Evolutionary conservation across 2,329 filamentous ascomycete species (phyloP).

Genomic region (Venturia asperata): DNA sequence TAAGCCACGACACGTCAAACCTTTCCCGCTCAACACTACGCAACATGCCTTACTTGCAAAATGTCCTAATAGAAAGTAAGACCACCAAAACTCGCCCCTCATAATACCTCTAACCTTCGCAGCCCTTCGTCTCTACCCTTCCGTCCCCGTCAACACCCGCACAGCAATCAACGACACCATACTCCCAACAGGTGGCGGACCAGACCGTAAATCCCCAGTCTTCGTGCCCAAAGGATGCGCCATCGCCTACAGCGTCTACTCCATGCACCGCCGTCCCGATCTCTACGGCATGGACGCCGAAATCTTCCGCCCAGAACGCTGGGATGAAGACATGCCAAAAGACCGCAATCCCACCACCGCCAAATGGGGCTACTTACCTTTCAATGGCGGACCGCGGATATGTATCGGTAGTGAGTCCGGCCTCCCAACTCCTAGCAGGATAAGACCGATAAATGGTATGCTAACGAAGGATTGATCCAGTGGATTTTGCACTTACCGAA

Average conservation of each 20-base stretch:
- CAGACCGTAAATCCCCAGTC: constrained; percentile 39
- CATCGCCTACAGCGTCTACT: constrained; percentile 40
- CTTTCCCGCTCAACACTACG: constrained; percentile 62
- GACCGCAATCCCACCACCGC: constrained; percentile 17
- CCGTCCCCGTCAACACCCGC: constrained; percentile 45
- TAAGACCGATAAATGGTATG: neutral
- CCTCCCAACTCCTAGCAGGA: neutral
- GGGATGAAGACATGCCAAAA: constrained; percentile 44
- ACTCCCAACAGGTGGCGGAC: constrained; percentile 40
- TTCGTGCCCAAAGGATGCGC: constrained; percentile 39
- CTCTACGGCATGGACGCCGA: constrained; percentile 41
- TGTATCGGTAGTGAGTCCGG: constrained; percentile 44
- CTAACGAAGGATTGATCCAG: neutral
- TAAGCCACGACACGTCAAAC: constrained; percentile 33
- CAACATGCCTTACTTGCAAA: constrained; percentile 76
- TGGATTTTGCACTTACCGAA: constrained; percentile 42
- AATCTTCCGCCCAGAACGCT: constrained; percentile 43
- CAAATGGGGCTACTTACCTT: constrained; percentile 42
- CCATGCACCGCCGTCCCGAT: constrained; percentile 44
- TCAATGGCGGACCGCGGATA: constrained; percentile 43
- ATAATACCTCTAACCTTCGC: neutral
- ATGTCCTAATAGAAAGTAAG: constrained; percentile 52
- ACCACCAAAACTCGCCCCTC: constrained; percentile 4
- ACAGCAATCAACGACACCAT: constrained; percentile 42
- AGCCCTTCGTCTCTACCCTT: constrained; percentile 46